phyloP scores from a whole-genome alignment of 2,329 filamentous ascomycete species.

The Knufia petricola region DNA sequence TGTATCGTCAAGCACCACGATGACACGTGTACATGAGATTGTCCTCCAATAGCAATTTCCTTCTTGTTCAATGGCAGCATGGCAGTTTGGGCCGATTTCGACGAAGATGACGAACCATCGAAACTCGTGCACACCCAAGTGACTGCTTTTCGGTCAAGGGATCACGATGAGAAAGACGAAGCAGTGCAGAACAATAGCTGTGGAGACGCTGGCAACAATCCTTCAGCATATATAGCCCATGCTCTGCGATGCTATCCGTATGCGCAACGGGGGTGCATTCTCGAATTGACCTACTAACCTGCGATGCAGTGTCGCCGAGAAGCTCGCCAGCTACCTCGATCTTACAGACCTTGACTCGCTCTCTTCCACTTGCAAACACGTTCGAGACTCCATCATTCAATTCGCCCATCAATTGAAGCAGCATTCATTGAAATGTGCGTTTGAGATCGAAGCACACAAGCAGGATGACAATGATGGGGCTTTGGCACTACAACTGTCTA shows the following conservation, averaged over 20 bases:
- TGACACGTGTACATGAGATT: not conserved
- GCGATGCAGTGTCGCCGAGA: constrained; percentile 57
- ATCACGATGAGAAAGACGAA: constrained; percentile 4
- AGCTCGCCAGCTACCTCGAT: constrained; percentile 69
- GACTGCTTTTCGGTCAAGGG: not conserved
- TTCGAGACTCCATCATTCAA: constrained; percentile 67
- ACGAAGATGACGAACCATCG: constrained; percentile 29
- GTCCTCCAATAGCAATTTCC: constrained; percentile 4
- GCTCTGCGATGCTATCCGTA: constrained; percentile 42
- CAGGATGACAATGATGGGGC: constrained; percentile 1
- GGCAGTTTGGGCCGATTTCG: constrained; percentile 41
- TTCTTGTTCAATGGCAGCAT: constrained; percentile 28
- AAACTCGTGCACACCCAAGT: constrained; percentile 10
- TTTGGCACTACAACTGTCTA: constrained; percentile 13
- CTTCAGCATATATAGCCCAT: constrained; percentile 27
- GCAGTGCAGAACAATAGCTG: constrained; percentile 4
- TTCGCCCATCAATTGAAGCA: constrained; percentile 64
- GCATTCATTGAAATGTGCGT: constrained; percentile 69
- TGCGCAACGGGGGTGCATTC: constrained; percentile 11
- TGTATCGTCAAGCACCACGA: not conserved
- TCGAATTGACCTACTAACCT: constrained; percentile 20
- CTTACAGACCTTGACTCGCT: constrained; percentile 79
- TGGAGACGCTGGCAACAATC: constrained; percentile 25
- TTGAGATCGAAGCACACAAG: constrained; percentile 41
- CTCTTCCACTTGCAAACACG: constrained; percentile 68